phyloP scores from a whole-genome alignment of 306 rosid genomes.

The Adenanthera pavonina region DNA sequence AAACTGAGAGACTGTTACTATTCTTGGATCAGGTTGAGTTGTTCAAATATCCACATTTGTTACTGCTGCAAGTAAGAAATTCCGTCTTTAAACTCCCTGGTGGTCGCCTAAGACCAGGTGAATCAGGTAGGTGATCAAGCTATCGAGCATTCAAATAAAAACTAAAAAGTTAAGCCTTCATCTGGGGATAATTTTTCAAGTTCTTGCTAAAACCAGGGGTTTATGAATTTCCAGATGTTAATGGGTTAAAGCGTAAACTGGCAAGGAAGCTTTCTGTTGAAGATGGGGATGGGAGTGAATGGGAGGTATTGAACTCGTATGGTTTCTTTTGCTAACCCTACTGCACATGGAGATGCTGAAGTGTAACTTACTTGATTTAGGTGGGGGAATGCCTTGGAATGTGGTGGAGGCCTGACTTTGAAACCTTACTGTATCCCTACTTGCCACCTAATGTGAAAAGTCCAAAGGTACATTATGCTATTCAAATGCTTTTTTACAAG shows the following conservation, averaged over 20 bases:
- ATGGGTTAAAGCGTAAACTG: slow-evolving; percentile 82
- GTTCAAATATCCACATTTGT: slow-evolving; percentile 84
- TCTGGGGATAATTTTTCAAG: not conserved
- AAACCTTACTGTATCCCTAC: slow-evolving; percentile 64
- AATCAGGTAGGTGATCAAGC: slow-evolving; percentile 65
- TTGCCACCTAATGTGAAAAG: slow-evolving; percentile 59
- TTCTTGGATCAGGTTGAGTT: slow-evolving; percentile 76
- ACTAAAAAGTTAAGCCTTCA: slow-evolving; percentile 1
- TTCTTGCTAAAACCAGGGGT: slow-evolving; percentile 23
- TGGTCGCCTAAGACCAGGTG: slow-evolving; percentile 85
- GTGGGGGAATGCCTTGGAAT: slow-evolving; percentile 86
- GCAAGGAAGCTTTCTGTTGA: slow-evolving; percentile 69
- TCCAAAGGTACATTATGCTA: slow-evolving; percentile 64
- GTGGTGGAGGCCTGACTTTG: slow-evolving; percentile 90
- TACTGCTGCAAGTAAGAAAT: slow-evolving; percentile 50
- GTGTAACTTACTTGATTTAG: slow-evolving; percentile 42
- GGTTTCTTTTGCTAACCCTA: slow-evolving; percentile 8
- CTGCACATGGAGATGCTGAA: slow-evolving; percentile 14
- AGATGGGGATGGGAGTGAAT: slow-evolving; percentile 60
- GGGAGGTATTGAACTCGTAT: slow-evolving; percentile 72
- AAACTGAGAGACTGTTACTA: slow-evolving; percentile 23
- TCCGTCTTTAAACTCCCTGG: slow-evolving; percentile 86
- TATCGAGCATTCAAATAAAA: slow-evolving; percentile 10
- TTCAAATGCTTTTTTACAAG: slow-evolving; percentile 2
- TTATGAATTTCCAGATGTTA: slow-evolving; percentile 59